Base-by-base conservation (phyloP, 2,329 filamentous ascomycete species). In the Phialocephala sp. region DNA sequence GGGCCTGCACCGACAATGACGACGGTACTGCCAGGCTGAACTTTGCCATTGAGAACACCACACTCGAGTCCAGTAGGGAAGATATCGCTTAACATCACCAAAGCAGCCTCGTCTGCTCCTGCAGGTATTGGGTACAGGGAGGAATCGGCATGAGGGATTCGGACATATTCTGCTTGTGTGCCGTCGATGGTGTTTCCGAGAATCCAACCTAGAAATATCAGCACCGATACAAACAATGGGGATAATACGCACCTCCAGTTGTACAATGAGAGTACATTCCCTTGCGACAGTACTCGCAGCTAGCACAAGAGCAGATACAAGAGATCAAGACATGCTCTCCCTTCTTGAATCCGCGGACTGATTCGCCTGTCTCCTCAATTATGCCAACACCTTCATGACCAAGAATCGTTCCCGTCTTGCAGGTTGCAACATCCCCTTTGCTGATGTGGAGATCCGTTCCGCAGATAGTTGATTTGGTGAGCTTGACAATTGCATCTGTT, bases 131-230 rank as follows among this genome's bases (percentile, higher is more conserved):
- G 87, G 15, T 96, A 83, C n/a, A 97, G 80, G 73, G 95, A 96
- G 68, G 92, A 88, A 71, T 95, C 91, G 22, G 88, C 93, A 39
- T 89, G 85, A 0, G 93, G 92, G 15, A 96, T 92, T 15, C 93
- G 87, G 1, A 94, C 89, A 73, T 93, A 96, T 79, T 97, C 93
- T 2, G 92, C 91, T 78, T 96, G 93, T 0, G 92, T 92, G 57
- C 93, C 93, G 1, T 92, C 92, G 74, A 94, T 79, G 0, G 76
- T 77, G 70, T 87, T 82, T 22, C 85, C 85, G 1, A 87, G 76
- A 5, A 81, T 78, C 85, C 85, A 87, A 4, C 85, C 68, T 72
- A 39, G 6, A 20, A 12, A 54, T 22, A 22, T 62, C 43, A 67
- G 55, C 12, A 39, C 47, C 1, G 9, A 11, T 18, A 52, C 9